Evolutionary conservation across 331 rosid genomes (phyloP).

Genomic region (Erythrophleum ivorense): DNA sequence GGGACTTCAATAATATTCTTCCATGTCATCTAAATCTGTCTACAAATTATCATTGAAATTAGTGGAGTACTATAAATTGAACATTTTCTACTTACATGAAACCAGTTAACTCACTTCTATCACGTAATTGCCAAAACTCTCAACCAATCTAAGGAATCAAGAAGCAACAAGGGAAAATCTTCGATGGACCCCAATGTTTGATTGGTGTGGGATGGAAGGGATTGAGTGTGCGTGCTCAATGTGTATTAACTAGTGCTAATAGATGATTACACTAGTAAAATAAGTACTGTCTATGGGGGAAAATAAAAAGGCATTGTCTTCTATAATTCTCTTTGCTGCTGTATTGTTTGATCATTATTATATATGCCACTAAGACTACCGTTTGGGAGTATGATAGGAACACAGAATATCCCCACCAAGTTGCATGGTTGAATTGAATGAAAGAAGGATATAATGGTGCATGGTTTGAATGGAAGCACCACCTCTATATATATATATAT

Average conservation of each 20-base stretch:
- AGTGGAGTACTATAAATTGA: background rate
- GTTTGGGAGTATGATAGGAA: too few relatives aligned
- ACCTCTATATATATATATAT: background rate
- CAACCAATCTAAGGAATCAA: background rate
- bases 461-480: constrained; percentile 55
- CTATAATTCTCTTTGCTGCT: too few relatives aligned
- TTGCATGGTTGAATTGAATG: constrained; percentile 8
- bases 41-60: background rate
- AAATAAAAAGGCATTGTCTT: too few relatives aligned
- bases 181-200: background rate
- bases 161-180: background rate
- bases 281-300: too few relatives aligned
- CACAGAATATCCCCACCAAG: constrained; percentile 17
- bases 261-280: too few relatives aligned
- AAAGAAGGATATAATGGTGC: constrained; percentile 29
- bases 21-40: background rate
- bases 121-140: background rate
- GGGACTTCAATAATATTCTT: background rate
- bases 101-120: background rate
- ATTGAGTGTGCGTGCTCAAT: background rate
- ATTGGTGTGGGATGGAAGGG: background rate
- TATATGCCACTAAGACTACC: too few relatives aligned
- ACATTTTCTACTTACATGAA: background rate
- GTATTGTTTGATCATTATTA: too few relatives aligned
- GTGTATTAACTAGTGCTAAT: background rate